A percentile compares a stretch with the other conserved stretches of the same genome.
phyloP scores from a whole-genome alignment of 1,284 basidiomycete species.

The Uromyces viciae-fabae region DNA sequence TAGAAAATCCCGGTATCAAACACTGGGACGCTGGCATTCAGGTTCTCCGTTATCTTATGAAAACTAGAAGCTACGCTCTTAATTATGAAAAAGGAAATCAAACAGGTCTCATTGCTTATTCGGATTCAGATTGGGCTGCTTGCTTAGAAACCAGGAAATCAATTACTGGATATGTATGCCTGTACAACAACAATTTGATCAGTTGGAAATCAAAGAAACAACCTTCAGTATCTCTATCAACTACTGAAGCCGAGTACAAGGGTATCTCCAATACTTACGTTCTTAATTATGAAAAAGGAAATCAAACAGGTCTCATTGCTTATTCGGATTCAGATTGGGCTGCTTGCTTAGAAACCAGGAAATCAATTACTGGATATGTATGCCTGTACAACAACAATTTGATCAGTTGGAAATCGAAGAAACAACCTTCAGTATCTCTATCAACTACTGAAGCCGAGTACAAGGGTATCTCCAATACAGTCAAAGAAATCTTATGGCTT shows the following conservation, averaged over 20 bases:
- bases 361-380: not conserved
- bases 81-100: too few relatives aligned
- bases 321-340: not conserved
- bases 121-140: too few relatives aligned
- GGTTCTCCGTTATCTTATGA: not conserved
- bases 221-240: too few relatives aligned
- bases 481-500: not conserved
- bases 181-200: too few relatives aligned
- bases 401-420: not conserved
- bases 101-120: too few relatives aligned
- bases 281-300: not conserved
- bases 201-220: too few relatives aligned
- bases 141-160: too few relatives aligned
- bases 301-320: not conserved
- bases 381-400: not conserved
- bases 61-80: not conserved
- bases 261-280: too few relatives aligned
- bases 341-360: not conserved
- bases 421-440: not conserved
- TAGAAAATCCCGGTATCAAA: not conserved
- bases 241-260: too few relatives aligned
- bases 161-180: too few relatives aligned
- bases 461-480: not conserved
- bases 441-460: not conserved
- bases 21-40: not conserved